These are phyloP conservation scores for Vararia minispora DNA, from an alignment of 768 basidiomycete genomes.

Conservation along the genomic window DNA sequence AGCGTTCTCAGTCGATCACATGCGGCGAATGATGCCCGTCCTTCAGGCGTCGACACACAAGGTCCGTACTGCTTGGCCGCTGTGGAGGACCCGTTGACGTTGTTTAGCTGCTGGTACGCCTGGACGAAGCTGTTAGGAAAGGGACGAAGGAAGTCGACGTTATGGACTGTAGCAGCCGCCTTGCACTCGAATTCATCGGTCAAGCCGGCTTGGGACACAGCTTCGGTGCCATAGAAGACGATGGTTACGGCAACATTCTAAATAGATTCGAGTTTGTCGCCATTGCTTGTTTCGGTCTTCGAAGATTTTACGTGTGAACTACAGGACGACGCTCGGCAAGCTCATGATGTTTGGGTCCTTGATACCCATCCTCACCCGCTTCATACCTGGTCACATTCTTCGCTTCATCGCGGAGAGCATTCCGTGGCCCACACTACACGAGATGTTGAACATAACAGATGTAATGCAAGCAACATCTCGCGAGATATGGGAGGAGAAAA, in stretches of 20 bases:
- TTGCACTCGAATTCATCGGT: constrained; percentile 26
- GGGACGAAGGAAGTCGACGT: constrained; percentile 23
- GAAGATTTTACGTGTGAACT: no score
- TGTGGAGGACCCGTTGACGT: constrained; percentile 15
- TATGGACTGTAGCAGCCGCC: constrained; percentile 22
- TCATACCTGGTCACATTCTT: no score
- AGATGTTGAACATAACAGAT: constrained; percentile 18
- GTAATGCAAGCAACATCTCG: constrained; percentile 22
- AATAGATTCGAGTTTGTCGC: constrained; percentile 20
- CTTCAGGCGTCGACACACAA: constrained; percentile 23
- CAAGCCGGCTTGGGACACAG: constrained; percentile 24
- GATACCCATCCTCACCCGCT: no score
- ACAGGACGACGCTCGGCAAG: no score
- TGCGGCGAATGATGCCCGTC: constrained; percentile 12
- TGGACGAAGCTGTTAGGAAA: constrained; percentile 3
- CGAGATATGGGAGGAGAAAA: constrained; percentile 22
- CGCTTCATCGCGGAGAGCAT: constrained; percentile 19
- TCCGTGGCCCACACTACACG: constrained; percentile 21
- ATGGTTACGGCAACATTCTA: constrained; percentile 21
- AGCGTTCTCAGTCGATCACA: constrained; percentile 17
- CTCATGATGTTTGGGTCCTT: no score
- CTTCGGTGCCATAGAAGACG: constrained; percentile 21
- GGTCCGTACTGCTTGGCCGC: constrained; percentile 14
- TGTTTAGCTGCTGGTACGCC: not conserved
- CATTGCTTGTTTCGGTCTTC: not conserved